Evolutionary conservation across 345 rosid species (phyloP), one percentile per base, ranked within the genome.

Genomic region (Boechera divaricarpa): DNA sequence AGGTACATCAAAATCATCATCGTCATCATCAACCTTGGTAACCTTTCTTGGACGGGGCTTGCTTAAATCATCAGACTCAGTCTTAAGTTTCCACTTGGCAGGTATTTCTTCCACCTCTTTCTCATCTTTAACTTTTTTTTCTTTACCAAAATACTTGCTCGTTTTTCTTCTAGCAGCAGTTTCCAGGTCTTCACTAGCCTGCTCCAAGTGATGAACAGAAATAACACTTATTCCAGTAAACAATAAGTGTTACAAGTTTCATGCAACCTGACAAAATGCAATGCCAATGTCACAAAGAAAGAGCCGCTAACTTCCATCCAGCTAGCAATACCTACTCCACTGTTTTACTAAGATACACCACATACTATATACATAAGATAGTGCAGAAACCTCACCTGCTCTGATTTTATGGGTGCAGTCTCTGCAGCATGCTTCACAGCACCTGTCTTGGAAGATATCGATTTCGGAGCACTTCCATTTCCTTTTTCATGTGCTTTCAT

Each of bases 401-500:
- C 89, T 21, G 83, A 32, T 63, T 83, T 81, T 28, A 73, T 51
- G 0, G 81, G 70, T 13, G 82, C 73, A 29, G 89, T 33, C 48
- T 83, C 82, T 44, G 74, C 78, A 53, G 77, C 76, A 80, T 70
- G 81, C 4, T 72, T 65, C 13, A 74, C 81, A 80, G 54, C 67
- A 58, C 77, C 86, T 9, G 81, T 21, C 69, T 83, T 77, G 47
- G 89, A 36, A 48, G 82, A 75, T 13, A 76, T 82, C 16, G 77
- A 69, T 76, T 76, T 83, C 4, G 83, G 64, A 16, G 85, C 83
- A 78, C 18, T 77, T 49, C 75, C 89, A 69, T 81, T 87, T 54
- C 85, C 88, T 75, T 88, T 92, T n/a, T 85, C 88, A 74, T 95
- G 99, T 1, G 99, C 80, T 87, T 92, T 95, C 94, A 92, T 81